Percentiles rank a stretch among this genome's conserved stretches.
These are phyloP conservation scores for Lipomyces chichibuensis DNA, from an alignment of 805 yeast genomes.

Conservation along the genomic window DNA sequence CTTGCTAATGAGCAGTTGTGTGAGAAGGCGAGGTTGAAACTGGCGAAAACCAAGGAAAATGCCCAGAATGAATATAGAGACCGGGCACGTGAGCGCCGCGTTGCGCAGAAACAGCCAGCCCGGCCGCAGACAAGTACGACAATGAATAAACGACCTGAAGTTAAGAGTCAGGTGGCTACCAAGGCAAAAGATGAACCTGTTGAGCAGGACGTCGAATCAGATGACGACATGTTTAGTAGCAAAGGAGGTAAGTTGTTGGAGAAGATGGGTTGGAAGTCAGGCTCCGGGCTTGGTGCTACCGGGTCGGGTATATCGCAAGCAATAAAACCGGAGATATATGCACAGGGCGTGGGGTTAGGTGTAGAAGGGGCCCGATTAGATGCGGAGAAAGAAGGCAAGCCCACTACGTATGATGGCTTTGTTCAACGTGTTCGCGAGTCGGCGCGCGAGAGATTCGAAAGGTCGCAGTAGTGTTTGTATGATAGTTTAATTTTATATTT, in stretches of 20 bases:
- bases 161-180: neutral
- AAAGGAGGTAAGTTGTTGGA: conserved; percentile 72
- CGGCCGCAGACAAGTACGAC: neutral
- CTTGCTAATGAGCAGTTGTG: conserved; percentile 8
- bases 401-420: conserved; percentile 10
- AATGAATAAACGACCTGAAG: neutral
- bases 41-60: conserved; percentile 9
- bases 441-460: conserved; percentile 14
- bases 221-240: conserved; percentile 8
- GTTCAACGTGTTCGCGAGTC: conserved; percentile 7
- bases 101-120: conserved; percentile 19
- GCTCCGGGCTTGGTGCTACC: conserved; percentile 80
- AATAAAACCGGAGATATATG: conserved; percentile 27
- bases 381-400: conserved; percentile 9
- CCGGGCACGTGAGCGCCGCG: conserved; percentile 32
- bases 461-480: neutral
- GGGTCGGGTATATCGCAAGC: conserved; percentile 48
- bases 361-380: conserved; percentile 20
- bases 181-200: neutral
- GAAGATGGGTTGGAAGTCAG: conserved; percentile 84
- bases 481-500: neutral
- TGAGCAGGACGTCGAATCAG: conserved; percentile 23
- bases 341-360: conserved; percentile 31
- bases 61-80: conserved; percentile 23
- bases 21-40: conserved; percentile 11